Conservation (phyloP, 2,329 filamentous ascomycete species). For the Nemania sp. region DNA sequence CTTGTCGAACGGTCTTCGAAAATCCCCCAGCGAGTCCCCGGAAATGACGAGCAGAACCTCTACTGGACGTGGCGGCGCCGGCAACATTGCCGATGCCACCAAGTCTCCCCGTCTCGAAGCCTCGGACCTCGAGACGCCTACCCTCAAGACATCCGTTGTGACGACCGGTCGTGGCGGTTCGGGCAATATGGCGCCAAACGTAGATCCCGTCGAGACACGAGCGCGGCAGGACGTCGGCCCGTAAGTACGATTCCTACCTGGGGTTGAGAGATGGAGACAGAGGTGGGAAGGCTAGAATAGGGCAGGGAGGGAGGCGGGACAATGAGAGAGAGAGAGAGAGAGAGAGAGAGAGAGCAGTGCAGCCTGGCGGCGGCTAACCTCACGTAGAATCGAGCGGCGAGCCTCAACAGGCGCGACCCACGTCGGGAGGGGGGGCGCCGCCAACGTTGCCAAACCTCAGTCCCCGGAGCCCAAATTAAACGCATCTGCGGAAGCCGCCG, state of each 20-base stretch:
- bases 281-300: neutral
- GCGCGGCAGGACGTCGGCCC: conserved; percentile 81
- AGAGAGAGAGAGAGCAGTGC: neutral
- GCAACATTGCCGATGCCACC: conserved; percentile 67
- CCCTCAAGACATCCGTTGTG: conserved; percentile 79
- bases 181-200: conserved; percentile 82
- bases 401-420: conserved; percentile 64
- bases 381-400: conserved; percentile 56
- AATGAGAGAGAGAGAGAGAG: no score
- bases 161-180: conserved; percentile 88
- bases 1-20: neutral
- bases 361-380: neutral
- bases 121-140: conserved; percentile 77
- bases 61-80: conserved; percentile 78
- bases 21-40: neutral
- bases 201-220: conserved; percentile 74
- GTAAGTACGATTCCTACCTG: conserved; percentile 48
- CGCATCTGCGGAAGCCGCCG: neutral
- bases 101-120: conserved; percentile 54
- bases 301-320: neutral
- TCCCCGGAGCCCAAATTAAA: conserved; percentile 7
- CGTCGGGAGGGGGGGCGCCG: conserved; percentile 75
- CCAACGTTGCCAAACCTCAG: conserved; percentile 63
- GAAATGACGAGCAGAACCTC: conserved; percentile 55
- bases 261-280: neutral